Conservation (phyloP, 345 rosid species). For the Linum trigynum region DNA sequence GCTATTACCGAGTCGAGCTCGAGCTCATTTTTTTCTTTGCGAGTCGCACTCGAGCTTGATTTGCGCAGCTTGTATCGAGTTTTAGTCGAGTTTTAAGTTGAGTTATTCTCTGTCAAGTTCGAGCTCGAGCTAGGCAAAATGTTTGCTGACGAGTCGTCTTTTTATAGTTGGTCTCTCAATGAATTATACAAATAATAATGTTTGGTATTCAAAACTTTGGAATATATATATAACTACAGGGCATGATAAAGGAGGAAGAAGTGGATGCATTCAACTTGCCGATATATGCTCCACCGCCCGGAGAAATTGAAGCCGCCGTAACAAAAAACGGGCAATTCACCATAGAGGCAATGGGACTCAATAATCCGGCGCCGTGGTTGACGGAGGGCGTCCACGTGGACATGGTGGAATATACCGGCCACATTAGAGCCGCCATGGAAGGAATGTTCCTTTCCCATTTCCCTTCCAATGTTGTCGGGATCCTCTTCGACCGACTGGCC, state of each 20-base stretch:
- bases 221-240: conserved; percentile 19
- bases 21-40: no score
- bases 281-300: conserved; percentile 36
- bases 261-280: conserved; percentile 46
- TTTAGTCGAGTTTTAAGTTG: conserved; percentile 8
- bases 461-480: conserved; percentile 10
- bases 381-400: conserved; percentile 24
- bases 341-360: conserved; percentile 28
- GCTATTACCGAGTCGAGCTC: no score
- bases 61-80: conserved; percentile 33
- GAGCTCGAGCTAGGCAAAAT: not conserved
- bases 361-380: conserved; percentile 36
- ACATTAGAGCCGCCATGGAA: conserved; percentile 46
- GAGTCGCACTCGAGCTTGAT: conserved; percentile 17
- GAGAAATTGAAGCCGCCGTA: conserved; percentile 24
- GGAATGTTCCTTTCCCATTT: conserved; percentile 34
- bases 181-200: not conserved
- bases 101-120: not conserved
- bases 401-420: conserved; percentile 24
- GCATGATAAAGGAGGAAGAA: conserved; percentile 29
- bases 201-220: not conserved
- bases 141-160: no score
- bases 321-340: conserved; percentile 31
- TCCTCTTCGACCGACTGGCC: conserved; percentile 26
- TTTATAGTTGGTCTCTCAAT: not conserved